These are phyloP conservation scores for Ophiostoma perfectum DNA, from an alignment of 2,329 filamentous ascomycete species.

Conservation along the genomic window DNA sequence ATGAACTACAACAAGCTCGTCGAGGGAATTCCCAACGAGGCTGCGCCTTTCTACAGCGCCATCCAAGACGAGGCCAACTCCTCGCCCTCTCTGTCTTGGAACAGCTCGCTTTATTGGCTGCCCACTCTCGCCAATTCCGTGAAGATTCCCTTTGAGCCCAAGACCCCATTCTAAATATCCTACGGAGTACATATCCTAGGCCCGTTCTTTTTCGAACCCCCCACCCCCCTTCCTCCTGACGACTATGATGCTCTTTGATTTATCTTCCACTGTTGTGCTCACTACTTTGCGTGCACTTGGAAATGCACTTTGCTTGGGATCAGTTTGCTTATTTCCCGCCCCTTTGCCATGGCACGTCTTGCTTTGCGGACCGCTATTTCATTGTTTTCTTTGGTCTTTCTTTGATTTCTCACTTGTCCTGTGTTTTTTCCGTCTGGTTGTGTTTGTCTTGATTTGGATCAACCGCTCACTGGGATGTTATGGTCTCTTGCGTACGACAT, in stretches of 20 bases:
- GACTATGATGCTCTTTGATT: no score
- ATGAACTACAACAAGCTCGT: conserved; percentile 10
- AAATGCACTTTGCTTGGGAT: no score
- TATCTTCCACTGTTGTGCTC: no score
- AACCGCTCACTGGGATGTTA: no score
- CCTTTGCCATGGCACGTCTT: no score
- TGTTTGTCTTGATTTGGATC: neutral
- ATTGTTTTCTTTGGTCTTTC: neutral
- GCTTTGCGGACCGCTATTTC: no score
- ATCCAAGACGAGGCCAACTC: neutral
- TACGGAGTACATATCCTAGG: no score
- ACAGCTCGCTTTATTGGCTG: conserved; percentile 19
- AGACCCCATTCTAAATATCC: conserved; percentile 1
- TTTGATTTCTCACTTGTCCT: neutral
- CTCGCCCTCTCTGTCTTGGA: conserved; percentile 9
- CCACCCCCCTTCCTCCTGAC: no score
- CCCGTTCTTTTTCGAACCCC: no score
- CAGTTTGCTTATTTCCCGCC: no score
- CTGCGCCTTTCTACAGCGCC: conserved; percentile 5
- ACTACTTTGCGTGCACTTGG: no score
- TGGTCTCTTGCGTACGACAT: neutral
- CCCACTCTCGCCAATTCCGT: conserved; percentile 12
- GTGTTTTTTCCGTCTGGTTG: neutral
- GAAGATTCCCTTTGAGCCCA: neutral
- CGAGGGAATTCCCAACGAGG: neutral